A percentile compares a stretch with the other conserved stretches of the same genome.
phyloP scores from a whole-genome alignment of 2,329 filamentous ascomycete genomes.

The Ophiostoma sp. region DNA sequence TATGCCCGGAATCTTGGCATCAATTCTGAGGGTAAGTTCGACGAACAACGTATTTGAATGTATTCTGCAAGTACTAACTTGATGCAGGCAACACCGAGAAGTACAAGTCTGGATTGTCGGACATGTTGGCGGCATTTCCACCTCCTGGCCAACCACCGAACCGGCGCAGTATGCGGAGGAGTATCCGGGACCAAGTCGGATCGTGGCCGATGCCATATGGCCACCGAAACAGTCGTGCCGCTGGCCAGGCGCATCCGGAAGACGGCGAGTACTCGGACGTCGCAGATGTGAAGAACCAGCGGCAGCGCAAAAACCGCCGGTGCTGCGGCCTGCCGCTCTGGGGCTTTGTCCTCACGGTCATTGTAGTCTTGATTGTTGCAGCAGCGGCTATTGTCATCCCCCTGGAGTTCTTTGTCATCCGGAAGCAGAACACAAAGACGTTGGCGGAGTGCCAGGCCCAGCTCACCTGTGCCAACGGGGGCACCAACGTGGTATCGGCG shows the following conservation, averaged over 20 bases:
- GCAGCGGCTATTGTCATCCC: constrained; percentile 80
- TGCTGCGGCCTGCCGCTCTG: constrained; percentile 83
- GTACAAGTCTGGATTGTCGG: constrained; percentile 51
- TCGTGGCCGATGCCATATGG: constrained; percentile 47
- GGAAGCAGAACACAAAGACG: constrained; percentile 40
- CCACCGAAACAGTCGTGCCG: constrained; percentile 25
- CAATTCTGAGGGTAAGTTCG: background rate
- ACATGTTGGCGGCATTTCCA: constrained; percentile 62
- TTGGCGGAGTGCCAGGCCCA: constrained; percentile 53
- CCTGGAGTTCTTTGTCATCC: constrained; percentile 57
- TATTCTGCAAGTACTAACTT: too few species aligned
- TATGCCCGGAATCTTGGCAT: constrained; percentile 26
- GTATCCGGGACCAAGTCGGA: constrained; percentile 43
- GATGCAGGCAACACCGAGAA: constrained; percentile 38
- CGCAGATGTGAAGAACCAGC: constrained; percentile 26
- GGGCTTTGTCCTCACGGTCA: constrained; percentile 60
- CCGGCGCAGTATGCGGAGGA: constrained; percentile 40
- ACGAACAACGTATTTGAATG: too few species aligned
- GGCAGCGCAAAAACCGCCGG: constrained; percentile 44
- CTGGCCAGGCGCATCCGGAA: constrained; percentile 22
- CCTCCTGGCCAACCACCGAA: constrained; percentile 48
- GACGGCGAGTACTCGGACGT: constrained; percentile 21
- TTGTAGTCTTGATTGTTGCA: constrained; percentile 66
- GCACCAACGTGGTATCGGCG: constrained; percentile 61
- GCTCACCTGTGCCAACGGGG: constrained; percentile 71